Evolutionary conservation across 768 basidiomycete species (phyloP).

Genomic region (Hypholoma fasciculare): DNA sequence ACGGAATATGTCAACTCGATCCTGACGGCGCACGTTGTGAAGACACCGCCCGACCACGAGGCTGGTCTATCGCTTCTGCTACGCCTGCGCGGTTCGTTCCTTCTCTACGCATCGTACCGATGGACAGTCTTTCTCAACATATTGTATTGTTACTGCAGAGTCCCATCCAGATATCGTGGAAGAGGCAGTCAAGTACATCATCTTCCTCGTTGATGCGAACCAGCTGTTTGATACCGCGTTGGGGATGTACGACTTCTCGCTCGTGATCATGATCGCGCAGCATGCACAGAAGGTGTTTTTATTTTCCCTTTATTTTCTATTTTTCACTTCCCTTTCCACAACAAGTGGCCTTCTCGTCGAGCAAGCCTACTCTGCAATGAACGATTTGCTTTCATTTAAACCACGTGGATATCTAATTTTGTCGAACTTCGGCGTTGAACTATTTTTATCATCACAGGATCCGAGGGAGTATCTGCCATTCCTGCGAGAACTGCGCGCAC

Average conservation of each 20-base stretch:
- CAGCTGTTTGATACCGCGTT: conserved; percentile 90
- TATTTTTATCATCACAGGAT: conserved; percentile 57
- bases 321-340: not conserved
- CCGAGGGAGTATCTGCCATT: conserved; percentile 98
- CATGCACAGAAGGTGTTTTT: conserved; percentile 86
- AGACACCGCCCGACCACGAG: conserved; percentile 89
- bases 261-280: conserved; percentile 95
- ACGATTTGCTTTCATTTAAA: not conserved
- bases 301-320: not conserved
- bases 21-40: conserved; percentile 90
- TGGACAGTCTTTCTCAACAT: not conserved
- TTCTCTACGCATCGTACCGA: not conserved
- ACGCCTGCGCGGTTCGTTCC: conserved; percentile 66
- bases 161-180: conserved; percentile 78
- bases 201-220: conserved; percentile 95
- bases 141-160: conserved; percentile 29
- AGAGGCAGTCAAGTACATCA: conserved; percentile 97
- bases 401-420: not conserved
- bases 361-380: no score
- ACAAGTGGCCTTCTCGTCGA: not conserved
- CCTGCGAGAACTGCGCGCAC: conserved; percentile 81
- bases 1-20: conserved; percentile 88
- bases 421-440: not conserved
- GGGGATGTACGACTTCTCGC: conserved; percentile 98
- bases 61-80: conserved; percentile 76